Conservation (phyloP, 129 eudicot species). For the Saussurea involucrata region DNA sequence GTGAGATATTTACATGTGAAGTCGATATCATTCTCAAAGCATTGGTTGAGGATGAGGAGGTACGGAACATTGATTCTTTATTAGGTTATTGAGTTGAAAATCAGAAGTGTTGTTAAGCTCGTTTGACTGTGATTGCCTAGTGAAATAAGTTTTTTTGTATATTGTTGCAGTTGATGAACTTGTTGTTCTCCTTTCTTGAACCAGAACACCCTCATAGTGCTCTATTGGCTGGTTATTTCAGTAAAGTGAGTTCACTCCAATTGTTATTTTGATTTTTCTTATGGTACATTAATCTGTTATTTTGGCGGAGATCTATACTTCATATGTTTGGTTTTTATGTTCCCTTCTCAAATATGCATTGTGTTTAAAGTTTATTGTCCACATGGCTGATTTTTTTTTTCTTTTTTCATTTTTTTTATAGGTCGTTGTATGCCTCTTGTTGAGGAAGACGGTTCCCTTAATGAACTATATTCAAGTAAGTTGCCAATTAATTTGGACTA, state of each 20-base stretch:
- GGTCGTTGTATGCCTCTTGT: constrained; percentile 85
- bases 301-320: neutral
- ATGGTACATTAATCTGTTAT: neutral
- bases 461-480: constrained; percentile 89
- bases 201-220: constrained; percentile 76
- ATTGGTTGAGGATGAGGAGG: constrained; percentile 96
- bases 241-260: constrained; percentile 55
- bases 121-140: constrained; percentile 1
- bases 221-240: constrained; percentile 85
- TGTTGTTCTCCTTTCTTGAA: constrained; percentile 84
- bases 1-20: constrained; percentile 97
- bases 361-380: neutral
- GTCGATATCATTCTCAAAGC: constrained; percentile 87
- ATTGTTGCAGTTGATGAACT: constrained; percentile 70
- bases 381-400: constrained; percentile 12
- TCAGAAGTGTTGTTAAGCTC: neutral
- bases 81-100: constrained; percentile 2
- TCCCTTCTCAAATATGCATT: neutral
- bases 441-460: constrained; percentile 81
- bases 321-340: neutral
- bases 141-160: constrained; percentile 13
- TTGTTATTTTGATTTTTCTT: neutral
- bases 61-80: constrained; percentile 12
- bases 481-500: neutral
- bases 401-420: constrained; percentile 24